Conservation (phyloP, 495 filamentous ascomycete species). For the Hypoxylon perforatum region DNA sequence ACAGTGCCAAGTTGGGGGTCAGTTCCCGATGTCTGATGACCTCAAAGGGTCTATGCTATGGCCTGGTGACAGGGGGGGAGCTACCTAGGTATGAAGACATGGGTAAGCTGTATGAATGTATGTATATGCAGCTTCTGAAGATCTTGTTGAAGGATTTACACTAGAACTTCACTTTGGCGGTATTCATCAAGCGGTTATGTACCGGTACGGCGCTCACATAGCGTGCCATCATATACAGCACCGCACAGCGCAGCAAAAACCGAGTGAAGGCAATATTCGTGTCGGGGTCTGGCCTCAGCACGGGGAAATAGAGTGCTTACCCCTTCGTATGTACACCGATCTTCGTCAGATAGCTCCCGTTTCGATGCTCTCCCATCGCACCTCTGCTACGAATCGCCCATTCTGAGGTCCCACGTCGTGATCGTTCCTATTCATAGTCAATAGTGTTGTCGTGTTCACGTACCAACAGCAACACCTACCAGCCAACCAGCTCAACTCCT, state of each 20-base stretch:
- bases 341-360: not conserved
- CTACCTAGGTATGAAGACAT: not conserved
- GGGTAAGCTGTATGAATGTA: not conserved
- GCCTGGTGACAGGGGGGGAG: not conserved
- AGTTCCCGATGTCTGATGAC: too few relatives aligned
- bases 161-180: not conserved
- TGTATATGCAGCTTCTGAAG: slow-evolving; percentile 4
- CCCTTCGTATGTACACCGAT: not conserved
- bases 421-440: too few relatives aligned
- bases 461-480: too few relatives aligned
- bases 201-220: not conserved
- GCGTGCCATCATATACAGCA: not conserved
- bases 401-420: too few relatives aligned
- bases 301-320: not conserved
- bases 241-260: not conserved
- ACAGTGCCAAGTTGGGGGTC: not conserved
- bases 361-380: not conserved
- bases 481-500: too few relatives aligned
- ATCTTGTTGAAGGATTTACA: not conserved
- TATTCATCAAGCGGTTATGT: not conserved
- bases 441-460: too few relatives aligned
- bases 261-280: not conserved
- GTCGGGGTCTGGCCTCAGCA: not conserved
- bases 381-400: not conserved
- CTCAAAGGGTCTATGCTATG: not conserved